These are phyloP conservation scores for Dipodascopsis uninucleata DNA, from an alignment of 805 yeast species.

Conservation along the genomic window DNA sequence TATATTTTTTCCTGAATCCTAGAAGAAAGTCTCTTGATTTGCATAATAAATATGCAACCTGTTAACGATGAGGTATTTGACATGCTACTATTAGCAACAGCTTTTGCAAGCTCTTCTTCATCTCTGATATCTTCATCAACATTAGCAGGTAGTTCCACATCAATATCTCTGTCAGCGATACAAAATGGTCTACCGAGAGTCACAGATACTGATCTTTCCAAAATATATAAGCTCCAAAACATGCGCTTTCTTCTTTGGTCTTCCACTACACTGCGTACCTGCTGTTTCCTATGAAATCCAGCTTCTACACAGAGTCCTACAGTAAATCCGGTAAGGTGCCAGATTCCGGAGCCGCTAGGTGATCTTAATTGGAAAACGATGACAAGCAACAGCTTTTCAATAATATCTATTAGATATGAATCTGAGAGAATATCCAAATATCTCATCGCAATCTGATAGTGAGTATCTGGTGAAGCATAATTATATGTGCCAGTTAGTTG, in stretches of 20 bases:
- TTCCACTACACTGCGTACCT: slow-evolving; percentile 14
- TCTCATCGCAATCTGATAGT: slow-evolving; percentile 19
- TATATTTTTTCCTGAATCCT: slow-evolving; percentile 23
- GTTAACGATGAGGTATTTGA: slow-evolving; percentile 19
- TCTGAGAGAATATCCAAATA: slow-evolving; percentile 20
- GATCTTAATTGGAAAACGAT: slow-evolving; percentile 24
- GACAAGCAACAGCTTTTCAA: slow-evolving; percentile 20
- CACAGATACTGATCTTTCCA: slow-evolving; percentile 23
- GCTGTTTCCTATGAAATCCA: slow-evolving; percentile 21
- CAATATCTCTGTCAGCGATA: slow-evolving; percentile 26
- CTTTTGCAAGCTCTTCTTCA: slow-evolving; percentile 16
- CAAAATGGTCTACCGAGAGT: slow-evolving; percentile 26
- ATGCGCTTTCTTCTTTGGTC: slow-evolving; percentile 20
- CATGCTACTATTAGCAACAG: slow-evolving; percentile 9
- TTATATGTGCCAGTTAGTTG: slow-evolving; percentile 20
- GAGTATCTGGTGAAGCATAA: slow-evolving; percentile 19
- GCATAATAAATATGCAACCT: slow-evolving; percentile 19
- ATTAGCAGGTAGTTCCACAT: slow-evolving; percentile 26
- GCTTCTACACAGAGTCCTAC: slow-evolving; percentile 25
- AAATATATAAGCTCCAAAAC: slow-evolving; percentile 24
- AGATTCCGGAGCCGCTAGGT: slow-evolving; percentile 26
- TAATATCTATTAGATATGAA: slow-evolving; percentile 21
- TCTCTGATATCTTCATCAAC: slow-evolving; percentile 24
- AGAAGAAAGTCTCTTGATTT: slow-evolving; percentile 20
- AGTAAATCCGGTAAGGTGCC: slow-evolving; percentile 26